Conservation (phyloP, 2,329 filamentous ascomycete species). For the Amylocarpus encephaloides region DNA sequence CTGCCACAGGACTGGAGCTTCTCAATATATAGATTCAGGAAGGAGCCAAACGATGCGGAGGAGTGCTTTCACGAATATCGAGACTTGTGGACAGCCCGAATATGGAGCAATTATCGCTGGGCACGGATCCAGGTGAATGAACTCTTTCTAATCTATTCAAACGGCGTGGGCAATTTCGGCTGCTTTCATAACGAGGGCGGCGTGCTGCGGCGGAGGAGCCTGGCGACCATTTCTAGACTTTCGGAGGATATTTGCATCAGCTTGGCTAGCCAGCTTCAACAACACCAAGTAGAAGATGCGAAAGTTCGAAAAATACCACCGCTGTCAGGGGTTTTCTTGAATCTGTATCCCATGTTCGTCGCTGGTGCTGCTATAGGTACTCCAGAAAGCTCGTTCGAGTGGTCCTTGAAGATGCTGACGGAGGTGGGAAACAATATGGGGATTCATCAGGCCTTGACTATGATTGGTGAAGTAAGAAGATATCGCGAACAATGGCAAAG, state of each 20-base stretch:
- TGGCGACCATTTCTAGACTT: slow-evolving; percentile 15
- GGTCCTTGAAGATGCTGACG: slow-evolving; percentile 16
- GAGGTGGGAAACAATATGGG: slow-evolving; percentile 21
- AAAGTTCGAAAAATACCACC: slow-evolving; percentile 2
- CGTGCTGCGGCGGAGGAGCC: slow-evolving; percentile 10
- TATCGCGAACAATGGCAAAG: slow-evolving; percentile 2
- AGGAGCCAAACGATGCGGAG: slow-evolving; percentile 3
- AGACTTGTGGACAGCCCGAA: slow-evolving; percentile 23
- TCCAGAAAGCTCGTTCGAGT: slow-evolving; percentile 18
- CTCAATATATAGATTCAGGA: background rate
- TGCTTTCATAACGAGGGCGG: slow-evolving; percentile 7
- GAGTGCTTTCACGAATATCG: slow-evolving; percentile 16
- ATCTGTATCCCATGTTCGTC: slow-evolving; percentile 20
- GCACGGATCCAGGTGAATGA: slow-evolving; percentile 23
- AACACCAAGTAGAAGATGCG: background rate
- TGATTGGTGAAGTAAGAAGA: slow-evolving; percentile 10
- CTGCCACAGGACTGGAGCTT: slow-evolving; percentile 20
- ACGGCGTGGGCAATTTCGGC: background rate
- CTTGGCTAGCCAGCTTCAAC: slow-evolving; percentile 14
- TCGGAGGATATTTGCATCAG: slow-evolving; percentile 22
- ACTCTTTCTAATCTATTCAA: slow-evolving; percentile 15
- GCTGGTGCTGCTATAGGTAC: slow-evolving; percentile 20
- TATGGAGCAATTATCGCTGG: slow-evolving; percentile 24
- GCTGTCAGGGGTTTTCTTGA: slow-evolving; percentile 18
- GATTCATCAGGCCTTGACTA: slow-evolving; percentile 13